Base-by-base conservation (phyloP, 1,284 basidiomycete genomes). In the Gomphus sp. region DNA sequence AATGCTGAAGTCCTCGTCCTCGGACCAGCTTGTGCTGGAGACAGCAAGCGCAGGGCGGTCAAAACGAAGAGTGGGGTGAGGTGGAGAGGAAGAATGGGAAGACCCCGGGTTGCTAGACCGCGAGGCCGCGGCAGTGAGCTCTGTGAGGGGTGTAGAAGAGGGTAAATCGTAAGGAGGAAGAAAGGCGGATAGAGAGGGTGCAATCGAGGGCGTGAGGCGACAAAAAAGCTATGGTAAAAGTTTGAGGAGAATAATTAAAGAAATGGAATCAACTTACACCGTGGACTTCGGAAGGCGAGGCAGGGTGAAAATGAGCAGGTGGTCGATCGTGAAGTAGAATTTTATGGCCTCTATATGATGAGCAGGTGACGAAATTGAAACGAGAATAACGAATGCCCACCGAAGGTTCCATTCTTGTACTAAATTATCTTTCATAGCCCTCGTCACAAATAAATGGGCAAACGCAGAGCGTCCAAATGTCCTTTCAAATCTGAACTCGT, bases 21-120 rank as follows among this genome's bases (percentile, higher is more conserved):
- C 85, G 0, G 97, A 99, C 96, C 97, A 99, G 10, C 90, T 93
- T 0, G 97, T 99, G 64, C 92, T 93, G 31, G 90, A 93, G 22
- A 99, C 86, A 22, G 98, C 67, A 3, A 99, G 74, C 0, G 92
- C 94, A 1, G 93, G 92, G 61, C 95, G 79, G 64, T 91, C 86
- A 2, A 73, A 64, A 14, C 87, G 80, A 18, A 84, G 70, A 80
- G 77, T 0, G 85, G 89, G 2, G 85, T 81, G 61, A 80, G 0
- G 79, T 80, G 25, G 82, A 68, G 66, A 78, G 81, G 34, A 66
- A 64, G 65, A 65, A 56, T 4, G 73, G 65, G 54, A 67, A 62
- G 62, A 73, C 66, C 69, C 71, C 25, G 25, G 18, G 36, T 58
- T 22, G n/a, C 22, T 39, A 14, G 52, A 41, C 6, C 18, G 36